Conservation (phyloP, 768 basidiomycete genomes). For the Termitomyces sp. region DNA sequence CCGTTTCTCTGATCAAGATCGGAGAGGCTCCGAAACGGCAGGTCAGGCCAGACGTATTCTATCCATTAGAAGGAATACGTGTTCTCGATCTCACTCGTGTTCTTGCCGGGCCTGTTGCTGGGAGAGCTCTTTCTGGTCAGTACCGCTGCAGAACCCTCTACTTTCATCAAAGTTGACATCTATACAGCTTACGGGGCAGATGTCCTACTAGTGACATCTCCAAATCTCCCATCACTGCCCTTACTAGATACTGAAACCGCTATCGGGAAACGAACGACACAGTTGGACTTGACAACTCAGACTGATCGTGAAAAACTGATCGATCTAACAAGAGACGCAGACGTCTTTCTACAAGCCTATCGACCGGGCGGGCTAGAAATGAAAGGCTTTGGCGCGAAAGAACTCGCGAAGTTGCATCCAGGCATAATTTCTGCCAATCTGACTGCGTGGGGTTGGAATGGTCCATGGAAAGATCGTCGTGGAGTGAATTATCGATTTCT, state of each 20-base stretch:
- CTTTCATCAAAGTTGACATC: too few species aligned
- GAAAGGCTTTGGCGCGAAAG: constrained; percentile 45
- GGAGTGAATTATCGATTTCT: constrained; percentile 33
- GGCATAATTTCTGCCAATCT: constrained; percentile 55
- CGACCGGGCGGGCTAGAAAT: constrained; percentile 45
- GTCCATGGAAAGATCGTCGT: constrained; percentile 49
- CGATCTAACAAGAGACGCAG: constrained; percentile 35
- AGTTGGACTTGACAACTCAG: constrained; percentile 44
- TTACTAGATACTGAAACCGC: constrained; percentile 55
- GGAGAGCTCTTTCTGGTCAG: constrained; percentile 52
- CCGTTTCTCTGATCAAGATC: constrained; percentile 42
- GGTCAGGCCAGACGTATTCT: constrained; percentile 1
- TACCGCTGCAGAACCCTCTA: too few species aligned
- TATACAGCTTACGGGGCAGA: constrained; percentile 52
- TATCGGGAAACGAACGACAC: constrained; percentile 59
- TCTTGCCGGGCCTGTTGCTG: constrained; percentile 55
- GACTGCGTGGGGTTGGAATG: constrained; percentile 55
- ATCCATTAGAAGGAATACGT: constrained; percentile 46
- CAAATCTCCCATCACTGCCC: constrained; percentile 48
- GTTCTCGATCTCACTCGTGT: constrained; percentile 60
- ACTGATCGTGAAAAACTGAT: constrained; percentile 30
- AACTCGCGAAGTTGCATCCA: constrained; percentile 33
- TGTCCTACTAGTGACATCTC: constrained; percentile 53
- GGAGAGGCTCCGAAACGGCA: constrained; percentile 40
- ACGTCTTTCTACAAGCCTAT: constrained; percentile 63